Evolutionary conservation across 2,329 filamentous ascomycete species (phyloP).

Genomic region (Penicillium glabrum): DNA sequence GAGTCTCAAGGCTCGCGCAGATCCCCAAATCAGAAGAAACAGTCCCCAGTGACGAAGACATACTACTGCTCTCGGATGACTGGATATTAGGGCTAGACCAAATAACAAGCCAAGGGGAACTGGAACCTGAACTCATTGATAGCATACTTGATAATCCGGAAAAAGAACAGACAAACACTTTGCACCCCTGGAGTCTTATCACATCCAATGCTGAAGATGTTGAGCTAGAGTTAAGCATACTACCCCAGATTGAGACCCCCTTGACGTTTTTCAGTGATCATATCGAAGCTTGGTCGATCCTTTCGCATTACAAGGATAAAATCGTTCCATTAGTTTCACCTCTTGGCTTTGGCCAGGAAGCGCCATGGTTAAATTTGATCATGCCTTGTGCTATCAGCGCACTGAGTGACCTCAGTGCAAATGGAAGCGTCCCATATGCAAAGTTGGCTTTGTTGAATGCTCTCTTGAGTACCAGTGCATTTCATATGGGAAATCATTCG

Average conservation of each 20-base stretch:
- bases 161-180: neutral
- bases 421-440: neutral
- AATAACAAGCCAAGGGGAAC: neutral
- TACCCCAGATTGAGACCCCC: neutral
- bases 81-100: neutral
- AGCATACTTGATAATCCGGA: neutral
- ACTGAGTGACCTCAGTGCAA: constrained; percentile 10
- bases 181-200: neutral
- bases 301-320: constrained; percentile 17
- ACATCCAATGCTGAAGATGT: neutral
- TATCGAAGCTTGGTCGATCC: constrained; percentile 12
- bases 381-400: constrained; percentile 14
- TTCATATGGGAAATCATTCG: constrained; percentile 12
- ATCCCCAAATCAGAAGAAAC: neutral
- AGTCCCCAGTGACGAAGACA: neutral
- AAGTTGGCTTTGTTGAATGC: constrained; percentile 12
- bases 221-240: neutral
- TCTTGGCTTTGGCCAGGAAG: constrained; percentile 9
- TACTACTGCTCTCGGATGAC: neutral
- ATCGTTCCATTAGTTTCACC: constrained; percentile 15
- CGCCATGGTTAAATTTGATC: constrained; percentile 11
- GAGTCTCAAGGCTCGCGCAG: constrained; percentile 7
- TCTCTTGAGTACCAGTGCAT: constrained; percentile 13
- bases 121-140: neutral
- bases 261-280: neutral